Base-by-base conservation (phyloP, 2,329 filamentous ascomycete genomes). In the Fusarium austroafricanum region DNA sequence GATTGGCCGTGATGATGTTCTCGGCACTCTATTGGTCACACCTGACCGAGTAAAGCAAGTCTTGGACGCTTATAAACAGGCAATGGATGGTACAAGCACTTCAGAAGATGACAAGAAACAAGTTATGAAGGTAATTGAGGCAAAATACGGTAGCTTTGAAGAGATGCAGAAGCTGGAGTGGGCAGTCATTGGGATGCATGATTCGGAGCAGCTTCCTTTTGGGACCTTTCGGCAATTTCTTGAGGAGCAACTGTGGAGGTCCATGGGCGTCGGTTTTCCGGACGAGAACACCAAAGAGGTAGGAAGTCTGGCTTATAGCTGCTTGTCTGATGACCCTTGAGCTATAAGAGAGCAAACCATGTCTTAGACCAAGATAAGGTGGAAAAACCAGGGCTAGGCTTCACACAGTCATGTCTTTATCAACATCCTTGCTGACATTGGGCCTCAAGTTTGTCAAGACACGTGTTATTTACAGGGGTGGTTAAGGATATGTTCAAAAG, bases 61-160 rank as follows among this genome's bases (percentile, higher is more conserved):
- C 2, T 9, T 71, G 3, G 38, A 55, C 1, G 55, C 67, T 2
- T 72, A 72, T 15, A 37, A 69, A 2, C 37, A 66, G 26, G 40
- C 42, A 5, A 37, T 72, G 4, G 14, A 55, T 4, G 35, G 52
- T 2, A 17, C 45, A 4, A 10, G 47, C 4, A 59, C 33, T 2
- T 15, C 64, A 3, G 64, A 71, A 3, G 18, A 38, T 7, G n/a
- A 43, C 0, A 72, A 71, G 39, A 20, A 44, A 12, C 54, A 65
- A 2, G 26, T 43, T 1, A 39, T 33, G 5, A 72, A 71, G 12
- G 23, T 38, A 8, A 45, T 72, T 1, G 23, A 38, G 14, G 60
- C 64, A 2, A 58, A 33, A 6, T 64, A 71, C 10, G 67, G 70
- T 1, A 72, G 67, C 26, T 69, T 55, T 40, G 67, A 61, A 8